Conservation (phyloP, 2,329 filamentous ascomycete genomes). For the Fusarium cicatricum region DNA sequence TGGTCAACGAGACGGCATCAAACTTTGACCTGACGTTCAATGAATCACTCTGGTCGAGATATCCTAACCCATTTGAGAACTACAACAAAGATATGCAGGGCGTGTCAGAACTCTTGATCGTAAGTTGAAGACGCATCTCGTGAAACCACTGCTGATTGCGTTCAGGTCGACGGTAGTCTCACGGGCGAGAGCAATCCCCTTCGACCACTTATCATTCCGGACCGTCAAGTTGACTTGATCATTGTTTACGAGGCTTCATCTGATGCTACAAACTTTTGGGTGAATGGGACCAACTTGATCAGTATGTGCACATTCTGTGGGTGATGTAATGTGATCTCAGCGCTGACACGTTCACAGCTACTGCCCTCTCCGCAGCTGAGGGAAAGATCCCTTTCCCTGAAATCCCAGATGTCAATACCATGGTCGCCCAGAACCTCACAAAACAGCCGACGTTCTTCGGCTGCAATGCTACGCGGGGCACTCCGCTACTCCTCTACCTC, state of each 20-base stretch:
- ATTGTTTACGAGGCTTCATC: slow-evolving; percentile 45
- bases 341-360: slow-evolving; percentile 13
- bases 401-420: slow-evolving; percentile 40
- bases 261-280: slow-evolving; percentile 37
- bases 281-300: slow-evolving; percentile 42
- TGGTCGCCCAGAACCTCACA: slow-evolving; percentile 38
- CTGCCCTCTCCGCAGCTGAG: slow-evolving; percentile 27
- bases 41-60: slow-evolving; percentile 42
- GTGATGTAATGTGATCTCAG: accelerated
- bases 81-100: slow-evolving; percentile 40
- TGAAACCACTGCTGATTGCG: neutral
- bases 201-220: slow-evolving; percentile 41
- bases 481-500: slow-evolving; percentile 41
- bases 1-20: slow-evolving; percentile 35
- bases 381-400: slow-evolving; percentile 41
- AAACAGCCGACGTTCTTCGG: slow-evolving; percentile 43
- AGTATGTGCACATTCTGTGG: slow-evolving; percentile 10
- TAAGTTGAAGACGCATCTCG: neutral
- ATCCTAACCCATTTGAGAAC: slow-evolving; percentile 45
- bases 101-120: slow-evolving; percentile 39
- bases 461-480: slow-evolving; percentile 32
- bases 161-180: slow-evolving; percentile 44
- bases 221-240: slow-evolving; percentile 41
- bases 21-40: slow-evolving; percentile 42
- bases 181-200: slow-evolving; percentile 43